A percentile compares a stretch with the other conserved stretches of the same genome.
Evolutionary conservation across 2,329 filamentous ascomycete genomes (phyloP).

Genomic region (Tolypocladium guangdongense): DNA sequence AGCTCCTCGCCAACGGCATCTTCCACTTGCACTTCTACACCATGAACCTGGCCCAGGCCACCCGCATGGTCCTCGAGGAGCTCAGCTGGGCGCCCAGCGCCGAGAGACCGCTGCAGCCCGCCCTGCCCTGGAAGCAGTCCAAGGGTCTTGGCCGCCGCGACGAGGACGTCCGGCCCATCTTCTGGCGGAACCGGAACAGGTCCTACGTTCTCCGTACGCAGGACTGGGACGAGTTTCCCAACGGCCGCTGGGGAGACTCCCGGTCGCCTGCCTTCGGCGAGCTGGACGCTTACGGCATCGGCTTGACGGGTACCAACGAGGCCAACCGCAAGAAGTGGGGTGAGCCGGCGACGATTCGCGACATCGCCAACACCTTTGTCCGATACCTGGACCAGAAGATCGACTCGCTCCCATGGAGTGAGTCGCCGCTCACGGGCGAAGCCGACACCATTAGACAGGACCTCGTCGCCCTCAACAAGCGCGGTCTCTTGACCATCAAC

Average conservation of each 20-base stretch:
- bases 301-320: constrained; percentile 88
- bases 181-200: constrained; percentile 95
- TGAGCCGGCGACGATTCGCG: constrained; percentile 65
- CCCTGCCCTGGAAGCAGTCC: constrained; percentile 94
- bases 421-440: constrained; percentile 74
- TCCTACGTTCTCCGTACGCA: constrained; percentile 93
- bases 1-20: constrained; percentile 72
- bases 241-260: constrained; percentile 96
- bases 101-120: constrained; percentile 70
- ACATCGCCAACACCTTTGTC: constrained; percentile 76
- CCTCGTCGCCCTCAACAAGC: constrained; percentile 71
- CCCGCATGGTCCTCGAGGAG: constrained; percentile 87
- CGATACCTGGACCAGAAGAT: constrained; percentile 74
- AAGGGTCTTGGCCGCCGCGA: constrained; percentile 78
- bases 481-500: constrained; percentile 90
- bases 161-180: constrained; percentile 94
- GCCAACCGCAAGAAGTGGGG: constrained; percentile 95
- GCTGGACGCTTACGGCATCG: constrained; percentile 87
- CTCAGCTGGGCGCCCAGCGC: constrained; percentile 69
- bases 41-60: constrained; percentile 95
- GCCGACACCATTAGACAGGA: constrained; percentile 67
- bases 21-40: constrained; percentile 95
- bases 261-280: constrained; percentile 94
- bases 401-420: constrained; percentile 85
- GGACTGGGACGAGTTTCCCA: constrained; percentile 98